A percentile compares a stretch with the other conserved stretches of the same genome.
Evolutionary conservation across 2,329 filamentous ascomycete genomes (phyloP).

Genomic region (Aureobasidium lini): DNA sequence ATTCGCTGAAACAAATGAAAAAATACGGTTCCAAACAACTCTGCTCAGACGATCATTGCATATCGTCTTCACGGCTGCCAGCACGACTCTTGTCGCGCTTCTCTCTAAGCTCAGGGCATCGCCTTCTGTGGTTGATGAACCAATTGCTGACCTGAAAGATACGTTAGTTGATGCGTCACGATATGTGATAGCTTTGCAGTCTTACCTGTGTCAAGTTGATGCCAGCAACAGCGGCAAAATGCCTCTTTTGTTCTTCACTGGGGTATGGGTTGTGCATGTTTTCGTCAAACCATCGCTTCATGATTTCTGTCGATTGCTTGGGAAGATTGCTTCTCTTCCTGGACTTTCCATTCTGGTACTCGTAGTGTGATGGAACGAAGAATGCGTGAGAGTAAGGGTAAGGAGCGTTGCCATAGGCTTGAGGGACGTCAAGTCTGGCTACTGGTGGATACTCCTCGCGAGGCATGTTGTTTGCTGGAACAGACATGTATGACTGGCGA

Average conservation of each 20-base stretch:
- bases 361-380: slow-evolving; percentile 21
- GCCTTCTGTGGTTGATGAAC: slow-evolving; percentile 33
- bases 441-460: slow-evolving; percentile 7
- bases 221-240: slow-evolving; percentile 20
- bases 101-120: slow-evolving; percentile 31
- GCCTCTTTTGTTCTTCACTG: slow-evolving; percentile 30
- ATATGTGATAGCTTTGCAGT: background rate
- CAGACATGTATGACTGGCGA: background rate
- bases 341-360: slow-evolving; percentile 30
- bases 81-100: slow-evolving; percentile 24
- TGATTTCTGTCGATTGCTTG: slow-evolving; percentile 32
- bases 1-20: slow-evolving; percentile 1
- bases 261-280: slow-evolving; percentile 33
- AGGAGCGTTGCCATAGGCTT: slow-evolving; percentile 11
- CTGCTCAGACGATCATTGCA: background rate
- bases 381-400: slow-evolving; percentile 13
- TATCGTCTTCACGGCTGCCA: slow-evolving; percentile 7
- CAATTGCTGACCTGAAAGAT: slow-evolving; percentile 29
- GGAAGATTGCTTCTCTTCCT: slow-evolving; percentile 32
- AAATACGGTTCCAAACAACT: background rate
- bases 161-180: background rate
- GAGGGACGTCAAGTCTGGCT: slow-evolving; percentile 9
- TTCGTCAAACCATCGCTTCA: slow-evolving; percentile 34
- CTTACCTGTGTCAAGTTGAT: slow-evolving; percentile 31
- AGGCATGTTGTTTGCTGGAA: background rate